Evolutionary conservation across 2,329 filamentous ascomycete species (phyloP).

Genomic region (Penicillium oxalicum): DNA sequence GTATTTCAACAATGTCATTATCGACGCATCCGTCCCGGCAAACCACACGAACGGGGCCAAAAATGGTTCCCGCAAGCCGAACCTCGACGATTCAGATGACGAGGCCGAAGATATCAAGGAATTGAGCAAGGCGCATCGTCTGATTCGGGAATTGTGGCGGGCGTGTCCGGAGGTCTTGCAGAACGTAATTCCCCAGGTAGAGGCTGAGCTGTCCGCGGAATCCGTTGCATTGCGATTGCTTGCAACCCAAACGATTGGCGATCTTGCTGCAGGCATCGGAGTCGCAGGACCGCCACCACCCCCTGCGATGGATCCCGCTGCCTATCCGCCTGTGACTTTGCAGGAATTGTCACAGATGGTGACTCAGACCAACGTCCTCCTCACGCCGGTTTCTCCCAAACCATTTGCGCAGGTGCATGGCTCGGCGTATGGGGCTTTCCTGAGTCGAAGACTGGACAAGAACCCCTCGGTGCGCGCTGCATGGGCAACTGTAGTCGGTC

Average conservation of each 20-base stretch:
- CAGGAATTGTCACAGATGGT: conserved; percentile 48
- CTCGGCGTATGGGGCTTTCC: conserved; percentile 73
- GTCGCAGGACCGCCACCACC: conserved; percentile 76
- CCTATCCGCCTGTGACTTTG: conserved; percentile 62
- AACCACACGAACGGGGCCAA: conserved; percentile 50
- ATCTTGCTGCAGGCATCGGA: conserved; percentile 90
- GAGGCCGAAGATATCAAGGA: conserved; percentile 81
- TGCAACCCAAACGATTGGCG: conserved; percentile 88
- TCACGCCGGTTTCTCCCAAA: conserved; percentile 77
- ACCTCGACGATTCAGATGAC: conserved; percentile 58
- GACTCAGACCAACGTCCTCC: conserved; percentile 56
- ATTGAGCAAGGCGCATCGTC: conserved; percentile 77
- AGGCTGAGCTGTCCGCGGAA: conserved; percentile 85
- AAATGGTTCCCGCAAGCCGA: conserved; percentile 39
- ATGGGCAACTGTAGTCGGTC: conserved; percentile 77
- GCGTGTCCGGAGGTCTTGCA: conserved; percentile 81
- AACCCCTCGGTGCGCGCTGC: conserved; percentile 72
- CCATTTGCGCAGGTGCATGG: conserved; percentile 82
- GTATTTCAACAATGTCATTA: conserved; percentile 94
- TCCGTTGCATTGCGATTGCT: conserved; percentile 79
- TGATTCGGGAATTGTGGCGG: conserved; percentile 90
- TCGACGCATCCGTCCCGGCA: conserved; percentile 67
- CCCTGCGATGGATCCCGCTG: conserved; percentile 68
- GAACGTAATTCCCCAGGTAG: conserved; percentile 89
- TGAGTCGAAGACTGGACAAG: conserved; percentile 82